phyloP scores from a whole-genome alignment of 495 filamentous ascomycete species.

The Hypoxylon intermedium region DNA sequence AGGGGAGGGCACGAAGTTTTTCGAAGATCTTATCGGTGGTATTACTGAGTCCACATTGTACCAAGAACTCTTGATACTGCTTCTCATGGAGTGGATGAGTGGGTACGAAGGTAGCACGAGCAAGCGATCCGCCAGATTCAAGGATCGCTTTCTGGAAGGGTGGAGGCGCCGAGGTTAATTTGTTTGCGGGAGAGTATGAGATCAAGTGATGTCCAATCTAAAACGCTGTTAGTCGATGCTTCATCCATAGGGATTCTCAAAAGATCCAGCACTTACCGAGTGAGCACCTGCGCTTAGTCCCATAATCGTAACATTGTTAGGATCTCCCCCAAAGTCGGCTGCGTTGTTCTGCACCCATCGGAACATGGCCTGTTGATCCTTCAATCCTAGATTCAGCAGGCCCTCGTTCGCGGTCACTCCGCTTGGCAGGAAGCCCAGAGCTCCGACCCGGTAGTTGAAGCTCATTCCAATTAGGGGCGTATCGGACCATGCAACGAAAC shows the following conservation, averaged over 20 bases:
- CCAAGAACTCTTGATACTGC: slow-evolving; percentile 67
- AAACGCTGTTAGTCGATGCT: slow-evolving; percentile 9
- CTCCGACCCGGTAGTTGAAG: slow-evolving; percentile 73
- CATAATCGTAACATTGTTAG: slow-evolving; percentile 67
- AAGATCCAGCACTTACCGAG: slow-evolving; percentile 51
- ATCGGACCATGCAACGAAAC: slow-evolving; percentile 61
- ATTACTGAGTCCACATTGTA: slow-evolving; percentile 49
- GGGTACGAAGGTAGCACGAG: slow-evolving; percentile 64
- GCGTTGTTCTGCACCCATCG: slow-evolving; percentile 72
- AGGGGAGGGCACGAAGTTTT: slow-evolving; percentile 59
- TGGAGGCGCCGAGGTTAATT: slow-evolving; percentile 36
- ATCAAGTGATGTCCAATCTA: slow-evolving; percentile 72
- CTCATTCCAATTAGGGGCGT: slow-evolving; percentile 64
- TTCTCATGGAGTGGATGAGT: slow-evolving; percentile 63
- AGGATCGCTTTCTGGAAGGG: slow-evolving; percentile 70
- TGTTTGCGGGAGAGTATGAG: slow-evolving; percentile 49
- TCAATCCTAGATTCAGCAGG: slow-evolving; percentile 70
- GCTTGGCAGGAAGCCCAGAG: slow-evolving; percentile 71
- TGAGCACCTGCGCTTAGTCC: slow-evolving; percentile 73
- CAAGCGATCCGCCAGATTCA: slow-evolving; percentile 68
- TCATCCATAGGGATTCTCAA: neutral
- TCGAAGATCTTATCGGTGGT: slow-evolving; percentile 54
- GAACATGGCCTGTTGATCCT: slow-evolving; percentile 69
- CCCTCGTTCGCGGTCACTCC: slow-evolving; percentile 60
- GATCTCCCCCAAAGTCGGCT: slow-evolving; percentile 67